Conservation (phyloP, 164 flowering plant species). For the Chloranthus sessilifolius region DNA sequence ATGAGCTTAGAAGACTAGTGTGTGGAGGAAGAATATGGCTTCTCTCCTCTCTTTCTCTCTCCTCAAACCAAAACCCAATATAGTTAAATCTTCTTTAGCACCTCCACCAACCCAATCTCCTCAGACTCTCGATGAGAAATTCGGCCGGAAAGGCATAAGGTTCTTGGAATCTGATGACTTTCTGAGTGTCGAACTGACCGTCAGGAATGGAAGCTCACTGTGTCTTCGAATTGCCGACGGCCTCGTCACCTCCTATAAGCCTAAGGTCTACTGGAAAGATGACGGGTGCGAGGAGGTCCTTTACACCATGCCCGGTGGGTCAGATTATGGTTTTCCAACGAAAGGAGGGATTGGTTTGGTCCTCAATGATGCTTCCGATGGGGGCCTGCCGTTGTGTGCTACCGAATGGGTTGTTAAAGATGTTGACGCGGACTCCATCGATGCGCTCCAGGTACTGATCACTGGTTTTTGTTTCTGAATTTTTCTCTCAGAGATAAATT, state of each 20-base stretch:
- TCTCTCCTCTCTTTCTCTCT: slow-evolving; percentile 29
- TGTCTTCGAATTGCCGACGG: slow-evolving; percentile 57
- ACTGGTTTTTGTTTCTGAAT: too few species aligned
- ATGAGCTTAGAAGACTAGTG: slow-evolving; percentile 18
- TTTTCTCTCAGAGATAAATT: too few species aligned
- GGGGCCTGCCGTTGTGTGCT: slow-evolving; percentile 23
- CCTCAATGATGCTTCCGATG: slow-evolving; percentile 44
- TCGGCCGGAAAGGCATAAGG: slow-evolving; percentile 75
- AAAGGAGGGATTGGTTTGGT: slow-evolving; percentile 85
- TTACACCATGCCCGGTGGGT: slow-evolving; percentile 43
- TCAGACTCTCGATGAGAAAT: slow-evolving; percentile 47
- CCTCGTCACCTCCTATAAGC: slow-evolving; percentile 77
- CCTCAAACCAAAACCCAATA: slow-evolving; percentile 19
- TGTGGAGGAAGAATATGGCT: slow-evolving; percentile 27
- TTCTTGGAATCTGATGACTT: slow-evolving; percentile 42
- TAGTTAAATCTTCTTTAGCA: slow-evolving; percentile 11
- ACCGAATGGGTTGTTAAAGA: slow-evolving; percentile 70
- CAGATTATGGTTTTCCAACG: slow-evolving; percentile 4
- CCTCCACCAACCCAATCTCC: slow-evolving; percentile 17
- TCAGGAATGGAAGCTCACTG: slow-evolving; percentile 81
- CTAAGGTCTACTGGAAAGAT: slow-evolving; percentile 81
- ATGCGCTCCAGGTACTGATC: slow-evolving; percentile 79
- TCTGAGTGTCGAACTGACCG: slow-evolving; percentile 52
- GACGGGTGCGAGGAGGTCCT: slow-evolving; percentile 84
- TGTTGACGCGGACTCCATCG: slow-evolving; percentile 79